These are phyloP conservation scores for Phellopilus nigrolimitatus DNA, from an alignment of 1,284 basidiomycete genomes.

Conservation along the genomic window DNA sequence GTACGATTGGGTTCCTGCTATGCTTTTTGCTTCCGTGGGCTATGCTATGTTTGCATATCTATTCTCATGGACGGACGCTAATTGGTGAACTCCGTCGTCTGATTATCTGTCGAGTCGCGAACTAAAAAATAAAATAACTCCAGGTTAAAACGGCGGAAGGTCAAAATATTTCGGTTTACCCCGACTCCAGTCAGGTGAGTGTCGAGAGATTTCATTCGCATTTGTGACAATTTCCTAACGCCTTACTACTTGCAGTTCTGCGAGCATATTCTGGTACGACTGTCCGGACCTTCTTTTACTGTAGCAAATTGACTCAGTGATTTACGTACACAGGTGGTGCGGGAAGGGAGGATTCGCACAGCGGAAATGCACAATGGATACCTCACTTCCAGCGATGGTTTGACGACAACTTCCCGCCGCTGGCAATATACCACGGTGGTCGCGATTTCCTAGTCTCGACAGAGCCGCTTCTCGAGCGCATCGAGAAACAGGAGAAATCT, in stretches of 20 bases:
- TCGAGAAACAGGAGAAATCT: conserved; percentile 40
- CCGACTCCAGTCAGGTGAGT: conserved; percentile 47
- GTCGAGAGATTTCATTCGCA: neutral
- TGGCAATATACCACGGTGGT: conserved; percentile 49
- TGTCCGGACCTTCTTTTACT: neutral
- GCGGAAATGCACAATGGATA: conserved; percentile 51
- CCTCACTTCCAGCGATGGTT: conserved; percentile 45
- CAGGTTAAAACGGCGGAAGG: conserved; percentile 45
- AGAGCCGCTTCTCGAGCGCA: conserved; percentile 43
- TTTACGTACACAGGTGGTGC: conserved; percentile 36
- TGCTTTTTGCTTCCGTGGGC: conserved; percentile 38
- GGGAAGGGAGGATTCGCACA: conserved; percentile 54
- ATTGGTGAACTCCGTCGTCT: conserved; percentile 46
- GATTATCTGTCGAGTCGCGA: neutral
- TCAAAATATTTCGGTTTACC: conserved; percentile 62
- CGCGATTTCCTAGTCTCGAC: conserved; percentile 43
- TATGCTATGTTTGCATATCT: conserved; percentile 61
- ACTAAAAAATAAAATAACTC: neutral
- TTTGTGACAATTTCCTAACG: neutral
- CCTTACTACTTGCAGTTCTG: conserved; percentile 29
- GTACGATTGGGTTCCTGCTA: conserved; percentile 50
- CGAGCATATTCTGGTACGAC: conserved; percentile 43
- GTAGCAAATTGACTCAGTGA: neutral
- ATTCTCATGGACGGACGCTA: conserved; percentile 57
- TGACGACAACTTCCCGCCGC: conserved; percentile 50